Base-by-base conservation (phyloP, 2,329 filamentous ascomycete genomes). In the Plenodomus biglobosus region DNA sequence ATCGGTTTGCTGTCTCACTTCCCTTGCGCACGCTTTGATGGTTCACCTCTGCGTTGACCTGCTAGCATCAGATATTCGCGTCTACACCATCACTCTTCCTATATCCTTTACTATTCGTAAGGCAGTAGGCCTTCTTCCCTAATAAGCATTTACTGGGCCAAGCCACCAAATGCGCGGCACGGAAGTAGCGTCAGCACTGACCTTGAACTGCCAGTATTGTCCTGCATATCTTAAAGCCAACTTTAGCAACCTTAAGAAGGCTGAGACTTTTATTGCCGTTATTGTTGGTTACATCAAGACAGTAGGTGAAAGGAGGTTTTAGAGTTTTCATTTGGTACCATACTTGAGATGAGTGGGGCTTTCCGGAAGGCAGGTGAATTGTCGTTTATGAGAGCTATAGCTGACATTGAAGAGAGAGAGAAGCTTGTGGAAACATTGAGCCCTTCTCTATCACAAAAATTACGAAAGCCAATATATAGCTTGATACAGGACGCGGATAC, bases 241-340 rank as follows among this genome's bases (percentile, higher is more conserved):
- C 27, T 10, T 15, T 15, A 3, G 27, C 27, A 3, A 32, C 15
- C 11, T 32, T 32, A 11, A 32, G 27, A 3, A 32, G 27, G 11
- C 27, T 11, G 27, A 32, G 27, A 15, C 27, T 32, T 3, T 32
- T 15, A 11, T 32, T 3, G 27, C 27, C 27, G 27, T 32, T 32
- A 15, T 32, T 11, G 27, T 32, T 32, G 27, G 15, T 11, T 10
- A 32, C 27, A 18, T 59, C 59, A 16, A 63, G 54, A 19, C 59
- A 59, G 39, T 60, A 39, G 10, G 46, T 48, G 0, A 37, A 11
- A 1, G 52, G 44, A 8, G 50, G n/a, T 27, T 52, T 55, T 1
- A 52, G 51, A 40, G 61, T 64, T 40, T 60, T 63, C 16, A 64
- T n/a, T 17, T 54, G 52, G 37, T 64, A 64, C 59, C 61, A 63